These are phyloP conservation scores for Fusarium foetens DNA, from an alignment of 2,329 filamentous ascomycete genomes.

Conservation along the genomic window DNA sequence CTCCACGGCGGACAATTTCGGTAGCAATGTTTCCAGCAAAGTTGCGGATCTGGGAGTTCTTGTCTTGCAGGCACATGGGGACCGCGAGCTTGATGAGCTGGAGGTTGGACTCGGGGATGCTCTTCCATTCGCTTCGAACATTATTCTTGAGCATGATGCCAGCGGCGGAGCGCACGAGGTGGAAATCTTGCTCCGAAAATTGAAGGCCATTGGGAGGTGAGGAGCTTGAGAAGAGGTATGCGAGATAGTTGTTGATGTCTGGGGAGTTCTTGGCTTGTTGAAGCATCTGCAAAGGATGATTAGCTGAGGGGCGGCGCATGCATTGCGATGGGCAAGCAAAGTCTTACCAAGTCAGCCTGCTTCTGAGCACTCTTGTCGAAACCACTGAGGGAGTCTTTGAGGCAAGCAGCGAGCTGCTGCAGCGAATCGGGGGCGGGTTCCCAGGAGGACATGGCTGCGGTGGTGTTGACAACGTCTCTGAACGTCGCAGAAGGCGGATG, in stretches of 20 bases:
- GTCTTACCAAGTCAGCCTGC: slow-evolving; percentile 84
- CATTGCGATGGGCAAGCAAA: slow-evolving; percentile 13
- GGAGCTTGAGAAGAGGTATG: slow-evolving; percentile 84
- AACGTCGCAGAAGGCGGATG: slow-evolving; percentile 31
- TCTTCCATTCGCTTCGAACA: slow-evolving; percentile 78
- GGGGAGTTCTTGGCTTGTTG: slow-evolving; percentile 86
- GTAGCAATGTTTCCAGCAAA: slow-evolving; percentile 95
- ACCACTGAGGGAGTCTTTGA: slow-evolving; percentile 91
- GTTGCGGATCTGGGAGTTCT: slow-evolving; percentile 82
- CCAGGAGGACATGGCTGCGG: slow-evolving; percentile 82
- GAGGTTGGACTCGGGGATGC: slow-evolving; percentile 78
- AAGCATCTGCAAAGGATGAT: slow-evolving; percentile 76
- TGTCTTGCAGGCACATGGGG: slow-evolving; percentile 82
- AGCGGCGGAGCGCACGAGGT: slow-evolving; percentile 84
- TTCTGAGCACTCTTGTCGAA: slow-evolving; percentile 84
- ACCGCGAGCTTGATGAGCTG: slow-evolving; percentile 82
- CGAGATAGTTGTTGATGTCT: slow-evolving; percentile 97
- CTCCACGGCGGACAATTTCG: slow-evolving; percentile 85
- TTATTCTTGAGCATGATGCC: slow-evolving; percentile 98
- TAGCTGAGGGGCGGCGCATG: slow-evolving; percentile 30
- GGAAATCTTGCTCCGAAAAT: slow-evolving; percentile 70
- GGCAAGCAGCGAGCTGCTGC: slow-evolving; percentile 86
- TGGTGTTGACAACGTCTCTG: slow-evolving; percentile 18
- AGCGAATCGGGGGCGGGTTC: slow-evolving; percentile 89
- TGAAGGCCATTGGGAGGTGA: slow-evolving; percentile 69